These are phyloP conservation scores for Annona squamosa DNA, from an alignment of 164 flowering plant species.

Conservation along the genomic window DNA sequence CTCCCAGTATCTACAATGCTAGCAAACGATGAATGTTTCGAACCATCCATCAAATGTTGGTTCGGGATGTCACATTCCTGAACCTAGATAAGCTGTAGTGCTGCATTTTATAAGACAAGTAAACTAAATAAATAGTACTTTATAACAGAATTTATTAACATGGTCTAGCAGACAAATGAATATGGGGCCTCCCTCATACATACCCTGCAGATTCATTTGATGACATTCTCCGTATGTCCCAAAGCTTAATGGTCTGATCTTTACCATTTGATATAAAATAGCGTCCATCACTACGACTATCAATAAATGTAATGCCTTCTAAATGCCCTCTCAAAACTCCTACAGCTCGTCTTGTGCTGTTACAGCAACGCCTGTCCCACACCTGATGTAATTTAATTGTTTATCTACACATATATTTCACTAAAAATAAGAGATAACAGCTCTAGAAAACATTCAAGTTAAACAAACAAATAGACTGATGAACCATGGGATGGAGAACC, in stretches of 20 bases:
- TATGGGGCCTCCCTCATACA: constrained; percentile 5
- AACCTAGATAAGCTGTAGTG: neutral
- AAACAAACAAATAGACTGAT: too few species aligned
- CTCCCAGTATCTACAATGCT: neutral
- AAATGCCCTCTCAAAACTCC: constrained; percentile 79
- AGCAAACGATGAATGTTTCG: neutral
- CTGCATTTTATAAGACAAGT: neutral
- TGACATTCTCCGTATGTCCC: constrained; percentile 94
- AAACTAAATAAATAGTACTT: neutral
- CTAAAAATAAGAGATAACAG: neutral
- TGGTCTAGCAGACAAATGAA: neutral
- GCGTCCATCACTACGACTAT: constrained; percentile 89
- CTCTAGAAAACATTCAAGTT: neutral
- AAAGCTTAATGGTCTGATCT: constrained; percentile 85
- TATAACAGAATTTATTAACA: neutral
- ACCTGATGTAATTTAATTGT: constrained; percentile 38
- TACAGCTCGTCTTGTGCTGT: constrained; percentile 44
- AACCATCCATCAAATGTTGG: neutral
- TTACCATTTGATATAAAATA: constrained; percentile 87
- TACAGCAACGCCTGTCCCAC: constrained; percentile 90
- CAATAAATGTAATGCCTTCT: constrained; percentile 83
- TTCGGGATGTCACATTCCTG: neutral
- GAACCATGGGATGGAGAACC: too few species aligned
- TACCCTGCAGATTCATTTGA: constrained; percentile 43
- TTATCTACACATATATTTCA: neutral